Percentiles rank a stretch among this genome's conserved stretches.
Evolutionary conservation across 805 yeast genomes (phyloP).

Genomic region (Wickerhamiella sergipiensis): DNA sequence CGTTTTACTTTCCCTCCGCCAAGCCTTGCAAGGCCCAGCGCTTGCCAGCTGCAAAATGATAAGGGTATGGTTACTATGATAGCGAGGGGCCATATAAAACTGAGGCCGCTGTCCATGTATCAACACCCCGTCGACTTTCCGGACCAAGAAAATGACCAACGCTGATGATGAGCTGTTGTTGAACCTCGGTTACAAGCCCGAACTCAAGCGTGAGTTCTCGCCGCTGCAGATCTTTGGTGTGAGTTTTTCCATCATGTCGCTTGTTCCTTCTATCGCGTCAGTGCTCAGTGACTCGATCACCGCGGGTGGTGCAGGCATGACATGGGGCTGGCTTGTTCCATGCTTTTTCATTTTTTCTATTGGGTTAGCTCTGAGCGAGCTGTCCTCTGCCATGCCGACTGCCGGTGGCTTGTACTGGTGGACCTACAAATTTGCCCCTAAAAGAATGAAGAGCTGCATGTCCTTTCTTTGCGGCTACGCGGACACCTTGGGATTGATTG

Average conservation of each 20-base stretch:
- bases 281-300: conserved; percentile 36
- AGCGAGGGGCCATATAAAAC: background rate
- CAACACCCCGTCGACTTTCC: no score
- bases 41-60: background rate
- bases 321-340: conserved; percentile 61
- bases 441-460: conserved; percentile 33
- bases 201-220: conserved; percentile 42
- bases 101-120: background rate
- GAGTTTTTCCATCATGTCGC: conserved; percentile 57
- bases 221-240: conserved; percentile 56
- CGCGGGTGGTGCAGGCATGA: conserved; percentile 47
- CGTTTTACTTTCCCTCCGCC: no score
- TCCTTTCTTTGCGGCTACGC: conserved; percentile 51
- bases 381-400: conserved; percentile 56
- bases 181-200: conserved; percentile 57
- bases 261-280: conserved; percentile 42
- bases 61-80: background rate
- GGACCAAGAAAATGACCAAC: background rate
- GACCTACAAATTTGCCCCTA: conserved; percentile 53
- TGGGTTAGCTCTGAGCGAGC: conserved; percentile 47
- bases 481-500: conserved; percentile 48
- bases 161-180: conserved; percentile 19
- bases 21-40: no score
- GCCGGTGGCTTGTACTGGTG: conserved; percentile 60
- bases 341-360: conserved; percentile 38